Evolutionary conservation across 208 protist genomes (phyloP), one percentile per base, ranked within the genome.

Genomic region (Trypanosoma boissoni): DNA sequence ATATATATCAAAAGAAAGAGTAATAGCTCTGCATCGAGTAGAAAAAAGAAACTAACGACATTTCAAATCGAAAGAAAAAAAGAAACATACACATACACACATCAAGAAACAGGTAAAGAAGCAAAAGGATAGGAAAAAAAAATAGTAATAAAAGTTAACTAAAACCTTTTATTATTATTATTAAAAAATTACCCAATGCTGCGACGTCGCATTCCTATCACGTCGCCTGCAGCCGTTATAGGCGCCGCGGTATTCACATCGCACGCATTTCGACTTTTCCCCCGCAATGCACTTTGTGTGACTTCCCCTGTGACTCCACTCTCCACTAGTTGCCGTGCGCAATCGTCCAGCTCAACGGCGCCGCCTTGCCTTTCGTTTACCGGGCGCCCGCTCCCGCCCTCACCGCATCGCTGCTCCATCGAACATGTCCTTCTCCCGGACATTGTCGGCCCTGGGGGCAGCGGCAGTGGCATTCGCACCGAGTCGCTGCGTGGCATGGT

Each of bases 401-500:
- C 60, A 7, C 68, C 68, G 24, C 60, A 68, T 26, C 54, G 59
- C 26, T 74, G 68, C 46, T 58, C 59, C 8, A 62, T 74, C 50
- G 68, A 74, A 37, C 53, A 74, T n/a, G 59, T 74, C 2, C 36
- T 74, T 3, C 52, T 74, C 28, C 55, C 55, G 12, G 44, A 58
- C 9, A n/a, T n/a, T n/a, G n/a, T n/a, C n/a, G n/a, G 55, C 1
- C 34, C 45, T 37, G 12, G 37, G 6, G 36, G 20, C 36, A 31
- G 46, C 7, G 51, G 51, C 16, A 44, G 49, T 41, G 64, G 64
- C 20, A 56, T 61, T 36, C 64, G 68, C 24, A 74, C 58, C 0
- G 68, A 64, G 14, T 68, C 57, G 12, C 74, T 90, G 5, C 65
- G 52, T 1, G 78, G 68, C 5, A 69, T 93, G 16, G 83, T 93